Percentiles rank a stretch among this genome's conserved stretches.
Conservation (phyloP, 148 eudicot genomes). For the Vaccinium macrocarpon region DNA sequence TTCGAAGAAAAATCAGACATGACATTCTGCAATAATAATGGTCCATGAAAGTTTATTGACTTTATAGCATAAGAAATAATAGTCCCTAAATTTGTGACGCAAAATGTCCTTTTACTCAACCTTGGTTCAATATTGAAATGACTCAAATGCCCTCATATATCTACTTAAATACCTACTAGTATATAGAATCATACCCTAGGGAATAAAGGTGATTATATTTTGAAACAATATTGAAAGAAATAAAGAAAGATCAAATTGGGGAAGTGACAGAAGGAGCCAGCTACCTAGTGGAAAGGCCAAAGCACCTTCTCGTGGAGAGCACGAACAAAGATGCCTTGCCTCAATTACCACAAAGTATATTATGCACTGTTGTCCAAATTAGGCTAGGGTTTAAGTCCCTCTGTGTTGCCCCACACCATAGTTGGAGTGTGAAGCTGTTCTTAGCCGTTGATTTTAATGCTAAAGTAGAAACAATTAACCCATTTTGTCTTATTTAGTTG, state of each 20-base stretch:
- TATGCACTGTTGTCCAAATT: not conserved
- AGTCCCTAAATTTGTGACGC: not conserved
- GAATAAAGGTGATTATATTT: not conserved
- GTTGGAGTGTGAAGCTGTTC: not conserved
- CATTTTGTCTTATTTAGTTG: not conserved
- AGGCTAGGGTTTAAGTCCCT: not conserved
- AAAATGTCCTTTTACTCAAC: not conserved
- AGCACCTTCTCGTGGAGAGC: constrained; percentile 7
- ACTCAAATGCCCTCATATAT: not conserved
- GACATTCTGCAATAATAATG: not conserved
- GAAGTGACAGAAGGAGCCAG: constrained; percentile 1
- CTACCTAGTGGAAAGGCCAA: constrained; percentile 10
- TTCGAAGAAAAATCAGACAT: not conserved
- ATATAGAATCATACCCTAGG: not conserved
- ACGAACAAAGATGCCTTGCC: constrained; percentile 12
- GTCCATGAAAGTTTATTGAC: not conserved
- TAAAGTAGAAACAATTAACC: not conserved
- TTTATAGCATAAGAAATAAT: not conserved
- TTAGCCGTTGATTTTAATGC: not conserved
- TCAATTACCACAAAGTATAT: not conserved
- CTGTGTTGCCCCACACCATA: not conserved
- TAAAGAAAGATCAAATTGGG: not conserved
- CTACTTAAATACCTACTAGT: not conserved
- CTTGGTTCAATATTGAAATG: not conserved
- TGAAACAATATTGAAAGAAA: not conserved